A percentile compares a stretch with the other conserved stretches of the same genome.
These are phyloP conservation scores for Debaryomyces singareniensis DNA, from an alignment of 1,139 yeast species.

Conservation along the genomic window DNA sequence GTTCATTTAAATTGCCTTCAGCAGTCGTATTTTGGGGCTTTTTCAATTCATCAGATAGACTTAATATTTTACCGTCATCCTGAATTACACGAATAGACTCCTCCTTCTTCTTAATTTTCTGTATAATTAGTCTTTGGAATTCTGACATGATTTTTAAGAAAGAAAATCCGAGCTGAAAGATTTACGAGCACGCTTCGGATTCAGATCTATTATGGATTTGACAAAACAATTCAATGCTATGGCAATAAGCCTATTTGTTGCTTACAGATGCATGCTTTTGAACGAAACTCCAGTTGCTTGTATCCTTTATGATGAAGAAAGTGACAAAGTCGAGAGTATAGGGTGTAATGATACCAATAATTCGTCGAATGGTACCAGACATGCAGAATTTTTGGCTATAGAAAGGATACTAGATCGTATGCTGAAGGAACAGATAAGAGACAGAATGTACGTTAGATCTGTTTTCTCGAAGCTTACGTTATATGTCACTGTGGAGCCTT, in stretches of 20 bases:
- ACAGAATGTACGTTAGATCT: slow-evolving; percentile 11
- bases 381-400: slow-evolving; percentile 87
- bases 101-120: slow-evolving; percentile 33
- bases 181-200: neutral
- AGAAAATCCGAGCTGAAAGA: neutral
- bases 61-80: no score
- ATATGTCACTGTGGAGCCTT: slow-evolving; percentile 96
- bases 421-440: slow-evolving; percentile 8
- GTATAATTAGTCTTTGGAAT: slow-evolving; percentile 34
- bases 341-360: slow-evolving; percentile 91
- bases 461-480: slow-evolving; percentile 50
- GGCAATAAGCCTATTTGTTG: slow-evolving; percentile 37
- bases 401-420: slow-evolving; percentile 36
- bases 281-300: slow-evolving; percentile 72
- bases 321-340: slow-evolving; percentile 51
- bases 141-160: slow-evolving; percentile 42
- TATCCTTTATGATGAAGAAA: slow-evolving; percentile 50
- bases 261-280: slow-evolving; percentile 35
- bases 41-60: no score
- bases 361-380: slow-evolving; percentile 77
- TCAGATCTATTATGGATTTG: slow-evolving; percentile 12
- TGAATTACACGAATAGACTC: slow-evolving; percentile 30
- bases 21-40: no score
- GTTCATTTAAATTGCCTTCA: slow-evolving; percentile 5
- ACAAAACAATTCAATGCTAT: slow-evolving; percentile 24